Conservation (phyloP, 352 stramenopile genomes). For the Halophytophthora polymorphica region DNA sequence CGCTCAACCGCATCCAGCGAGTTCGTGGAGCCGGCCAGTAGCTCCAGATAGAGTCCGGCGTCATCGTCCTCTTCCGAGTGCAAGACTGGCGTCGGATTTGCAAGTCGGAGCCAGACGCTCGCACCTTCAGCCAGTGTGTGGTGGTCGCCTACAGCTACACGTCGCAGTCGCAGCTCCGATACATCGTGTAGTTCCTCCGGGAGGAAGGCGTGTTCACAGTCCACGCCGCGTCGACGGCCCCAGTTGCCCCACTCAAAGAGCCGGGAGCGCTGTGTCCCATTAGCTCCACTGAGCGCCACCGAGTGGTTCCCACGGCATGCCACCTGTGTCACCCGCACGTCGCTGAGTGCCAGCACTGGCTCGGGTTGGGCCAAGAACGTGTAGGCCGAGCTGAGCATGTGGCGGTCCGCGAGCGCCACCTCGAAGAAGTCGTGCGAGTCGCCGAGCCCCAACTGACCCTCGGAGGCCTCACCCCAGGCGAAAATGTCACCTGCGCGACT, state of each 20-base stretch:
- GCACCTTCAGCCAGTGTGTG: conserved; percentile 57
- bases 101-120: conserved; percentile 58
- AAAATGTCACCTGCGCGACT: conserved; percentile 69
- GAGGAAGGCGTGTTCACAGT: conserved; percentile 57
- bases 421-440: conserved; percentile 51
- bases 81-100: conserved; percentile 8
- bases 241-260: conserved; percentile 77
- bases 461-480: conserved; percentile 71
- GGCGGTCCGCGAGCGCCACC: conserved; percentile 57
- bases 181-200: conserved; percentile 33
- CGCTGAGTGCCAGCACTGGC: conserved; percentile 49
- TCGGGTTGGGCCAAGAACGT: conserved; percentile 64
- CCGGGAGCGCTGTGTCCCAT: conserved; percentile 17
- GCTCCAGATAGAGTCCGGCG: conserved; percentile 24
- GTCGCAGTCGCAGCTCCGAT: conserved; percentile 29
- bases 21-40: conserved; percentile 17
- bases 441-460: conserved; percentile 66
- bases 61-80: conserved; percentile 14
- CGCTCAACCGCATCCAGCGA: conserved; percentile 23
- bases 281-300: conserved; percentile 30
- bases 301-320: conserved; percentile 60
- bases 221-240: conserved; percentile 45
- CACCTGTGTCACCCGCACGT: conserved; percentile 40
- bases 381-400: conserved; percentile 67
- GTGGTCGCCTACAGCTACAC: conserved; percentile 48